Evolutionary conservation across 108 stramenopile genomes (phyloP), one percentile per base, ranked within the genome.

Genomic region (Cyclostephanos tholiformis): DNA sequence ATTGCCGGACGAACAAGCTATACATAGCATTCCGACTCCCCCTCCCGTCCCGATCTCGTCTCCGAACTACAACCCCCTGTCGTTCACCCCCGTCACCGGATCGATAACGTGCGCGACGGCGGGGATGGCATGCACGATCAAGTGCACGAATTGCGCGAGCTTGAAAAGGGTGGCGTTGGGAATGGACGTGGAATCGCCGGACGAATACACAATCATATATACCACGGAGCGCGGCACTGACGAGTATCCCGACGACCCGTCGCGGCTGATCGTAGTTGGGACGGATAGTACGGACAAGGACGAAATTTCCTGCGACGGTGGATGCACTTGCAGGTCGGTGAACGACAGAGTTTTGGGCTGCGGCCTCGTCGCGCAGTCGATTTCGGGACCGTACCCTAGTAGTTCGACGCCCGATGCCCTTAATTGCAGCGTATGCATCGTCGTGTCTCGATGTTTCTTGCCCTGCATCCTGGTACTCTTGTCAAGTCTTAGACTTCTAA

Each of bases 71-170:
- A 32, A 46, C 10, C 13, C 16, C 36, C 10, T 74, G 6, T 14
- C 43, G 43, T 74, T 66, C 35, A 55, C 73, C 52, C 73, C 73
- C 17, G 73, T 74, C 30, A 74, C 73, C 29, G 73, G 73, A 35
- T 64, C 55, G 9, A 65, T 64, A 27, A 53, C 73, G 6, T 74
- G 73, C 52, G 57, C 20, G 14, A 53, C 2, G 44, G 27, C 44
- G n/a, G 73, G 73, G 14, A 51, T 74, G 22, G 48, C 64, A 2
- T 74, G 73, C 65, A 74, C 73, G 12, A 53, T 74, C 16, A 46
- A 38, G 48, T 74, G 73, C 53, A 20, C 51, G 17, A 25, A 25
- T 1, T 74, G 73, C 56, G 73, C 56, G 30, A 65, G 53, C 12
- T 65, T 74, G 23, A 64, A 64, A 10, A 52, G 51, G 44, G 43